These are phyloP conservation scores for Eutrema salsugineum DNA, from an alignment of 441 rosid genomes.

Conservation along the genomic window DNA sequence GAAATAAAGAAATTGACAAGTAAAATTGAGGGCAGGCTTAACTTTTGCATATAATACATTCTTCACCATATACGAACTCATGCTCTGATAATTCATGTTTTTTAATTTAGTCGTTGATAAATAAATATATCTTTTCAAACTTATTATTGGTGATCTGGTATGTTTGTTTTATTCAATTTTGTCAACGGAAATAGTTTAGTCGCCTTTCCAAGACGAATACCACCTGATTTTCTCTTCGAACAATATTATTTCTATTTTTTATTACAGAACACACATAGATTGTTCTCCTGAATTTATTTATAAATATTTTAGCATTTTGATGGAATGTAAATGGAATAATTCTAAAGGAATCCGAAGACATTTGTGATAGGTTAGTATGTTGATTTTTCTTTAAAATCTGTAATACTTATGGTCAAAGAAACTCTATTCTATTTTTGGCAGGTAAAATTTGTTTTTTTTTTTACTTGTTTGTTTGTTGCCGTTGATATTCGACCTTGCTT, in stretches of 20 bases:
- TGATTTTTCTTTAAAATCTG: no score
- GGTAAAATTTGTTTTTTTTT: no score
- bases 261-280: neutral
- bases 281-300: neutral
- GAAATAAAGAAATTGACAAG: constrained; percentile 6
- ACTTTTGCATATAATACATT: constrained; percentile 9
- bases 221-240: neutral
- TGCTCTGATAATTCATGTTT: constrained; percentile 9
- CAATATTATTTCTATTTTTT: neutral
- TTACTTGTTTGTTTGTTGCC: no score
- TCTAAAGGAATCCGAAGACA: neutral
- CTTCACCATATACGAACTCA: constrained; percentile 23
- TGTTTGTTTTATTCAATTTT: constrained; percentile 24
- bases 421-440: no score
- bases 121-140: constrained; percentile 14
- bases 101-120: neutral
- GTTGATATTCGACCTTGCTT: no score
- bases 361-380: neutral
- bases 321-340: neutral
- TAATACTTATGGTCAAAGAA: no score
- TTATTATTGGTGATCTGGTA: constrained; percentile 14
- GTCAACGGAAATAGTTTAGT: constrained; percentile 18
- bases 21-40: constrained; percentile 12
- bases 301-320: neutral
- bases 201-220: neutral